Evolutionary conservation across 306 rosid genomes (phyloP), one percentile per base, ranked within the genome.

Genomic region (Carpinus viminea): DNA sequence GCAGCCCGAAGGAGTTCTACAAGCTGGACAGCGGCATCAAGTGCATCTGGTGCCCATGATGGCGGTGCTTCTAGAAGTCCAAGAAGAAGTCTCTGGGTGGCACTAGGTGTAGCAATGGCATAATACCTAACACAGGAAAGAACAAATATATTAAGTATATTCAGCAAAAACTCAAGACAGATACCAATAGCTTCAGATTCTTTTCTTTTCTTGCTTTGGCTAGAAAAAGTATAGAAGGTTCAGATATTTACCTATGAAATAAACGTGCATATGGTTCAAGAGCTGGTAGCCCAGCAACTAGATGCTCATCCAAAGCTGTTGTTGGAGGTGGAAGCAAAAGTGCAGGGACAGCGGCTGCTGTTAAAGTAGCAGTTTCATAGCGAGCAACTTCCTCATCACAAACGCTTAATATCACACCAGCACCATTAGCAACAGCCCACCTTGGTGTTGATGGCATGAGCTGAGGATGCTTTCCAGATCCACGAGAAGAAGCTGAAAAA

Each of bases 21-120:
- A 69, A 95, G 97, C 85, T 95, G 98, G 64, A 95, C 98, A 70
- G 98, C 95, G 48, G 98, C 98, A 86, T 95, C 98, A 75, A 95
- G 98, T 76, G 98, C 98, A 88, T 95, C 98, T 15, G 98, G 98
- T 80, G 98, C 98, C 98, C 98, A 95, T 3, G 98, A 95, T 31
- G 98, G 98, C 6, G 98, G 98, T 65, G 98, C 98, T 88, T 95
- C 98, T 72, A 95, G 82, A 78, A 95, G 97, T 76, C 98, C 98
- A 74, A 92, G 93, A 84, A 95, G 98, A 81, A 95, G 98, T 87
- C 98, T 91, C 81, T 95, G 98, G 48, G 98, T 95, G 77, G 98
- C 97, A 90, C 98, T 95, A 77, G 98, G 98, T 81, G 98, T 95
- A 77, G 98, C 98, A 91, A 95, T 91, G 76, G 98, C 97, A 85